These are phyloP conservation scores for Neurospora terricola DNA, from an alignment of 495 filamentous ascomycete species.

Conservation along the genomic window DNA sequence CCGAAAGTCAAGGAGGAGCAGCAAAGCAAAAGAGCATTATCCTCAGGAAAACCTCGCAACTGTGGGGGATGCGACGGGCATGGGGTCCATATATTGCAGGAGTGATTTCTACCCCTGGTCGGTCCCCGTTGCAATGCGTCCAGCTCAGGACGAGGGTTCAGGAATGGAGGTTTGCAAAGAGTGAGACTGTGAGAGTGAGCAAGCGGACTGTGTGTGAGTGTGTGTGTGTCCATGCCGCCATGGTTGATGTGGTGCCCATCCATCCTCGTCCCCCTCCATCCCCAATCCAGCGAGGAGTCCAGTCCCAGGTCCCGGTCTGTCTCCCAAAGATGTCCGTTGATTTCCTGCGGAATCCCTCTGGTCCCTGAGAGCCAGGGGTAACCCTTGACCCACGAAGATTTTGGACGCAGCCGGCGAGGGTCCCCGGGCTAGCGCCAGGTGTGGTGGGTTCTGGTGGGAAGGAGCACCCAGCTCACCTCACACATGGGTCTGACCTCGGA, in stretches of 20 bases:
- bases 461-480: too few relatives aligned
- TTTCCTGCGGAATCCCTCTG: not conserved
- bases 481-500: too few relatives aligned
- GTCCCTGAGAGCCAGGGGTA: not conserved
- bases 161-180: not conserved
- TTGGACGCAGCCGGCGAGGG: not conserved
- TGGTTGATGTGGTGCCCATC: not conserved
- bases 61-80: conserved; percentile 15
- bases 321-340: not conserved
- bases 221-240: not conserved
- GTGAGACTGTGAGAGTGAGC: not conserved
- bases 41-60: conserved; percentile 8
- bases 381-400: not conserved
- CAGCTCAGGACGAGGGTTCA: not conserved
- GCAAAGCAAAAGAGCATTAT: not conserved
- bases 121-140: conserved; percentile 7
- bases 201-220: not conserved
- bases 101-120: conserved; percentile 13
- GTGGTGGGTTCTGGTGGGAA: not conserved
- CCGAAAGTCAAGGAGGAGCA: not conserved
- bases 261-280: not conserved
- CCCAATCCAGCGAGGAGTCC: not conserved
- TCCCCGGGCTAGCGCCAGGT: not conserved
- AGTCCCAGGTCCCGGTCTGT: not conserved
- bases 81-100: conserved; percentile 14